Base-by-base conservation (phyloP, 106 monocot species). In the Acorus calamus region DNA sequence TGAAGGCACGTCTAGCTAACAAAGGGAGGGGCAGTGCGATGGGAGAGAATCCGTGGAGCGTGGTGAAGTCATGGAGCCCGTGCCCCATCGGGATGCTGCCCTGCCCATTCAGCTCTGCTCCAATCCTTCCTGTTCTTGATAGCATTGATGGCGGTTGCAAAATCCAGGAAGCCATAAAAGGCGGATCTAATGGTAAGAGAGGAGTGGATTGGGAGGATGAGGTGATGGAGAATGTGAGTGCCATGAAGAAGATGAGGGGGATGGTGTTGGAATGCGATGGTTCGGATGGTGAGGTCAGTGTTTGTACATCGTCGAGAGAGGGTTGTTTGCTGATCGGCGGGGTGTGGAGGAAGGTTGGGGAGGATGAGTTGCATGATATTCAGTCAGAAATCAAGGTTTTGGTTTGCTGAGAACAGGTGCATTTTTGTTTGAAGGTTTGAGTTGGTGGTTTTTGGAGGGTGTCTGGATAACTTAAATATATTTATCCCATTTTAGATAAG, bases 21-120 rank as follows among this genome's bases (percentile, higher is more conserved):
- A 62, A 47, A 53, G 14, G 0, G 12, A 10, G 12, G 45, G 14
- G 50, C 6, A 4, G 0, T 52, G 28, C 28, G 4, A 51, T 6
- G 42, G 46, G 14, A 49, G 11, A 1, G 2, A 54, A 50, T 42
- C 43, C 5, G 53, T 98, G 91, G 96, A 72, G 46, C 3, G 46
- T 91, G 50, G 67, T 82, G 10, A 83, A 85, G 49, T 85, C 78
- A 3, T 98, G 87, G 96, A 76, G 53, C 4, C 69, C 78, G 5
- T 98, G 91, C 49, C 85, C 96, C 2, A 88, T 98, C 64, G 92
- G 96, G 13, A 91, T 77, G 79, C 5, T 91, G 61, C 87, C 87
- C 28, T 87, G 96, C 51, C 81, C 78, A 3, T 77, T 78, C 65
- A 81, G 85, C 58, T 91, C 77, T 3, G 74, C 79, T 47, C 60